Evolutionary conservation across 176 grass and related monocot species (phyloP).

Genomic region (Ananas comosus): DNA sequence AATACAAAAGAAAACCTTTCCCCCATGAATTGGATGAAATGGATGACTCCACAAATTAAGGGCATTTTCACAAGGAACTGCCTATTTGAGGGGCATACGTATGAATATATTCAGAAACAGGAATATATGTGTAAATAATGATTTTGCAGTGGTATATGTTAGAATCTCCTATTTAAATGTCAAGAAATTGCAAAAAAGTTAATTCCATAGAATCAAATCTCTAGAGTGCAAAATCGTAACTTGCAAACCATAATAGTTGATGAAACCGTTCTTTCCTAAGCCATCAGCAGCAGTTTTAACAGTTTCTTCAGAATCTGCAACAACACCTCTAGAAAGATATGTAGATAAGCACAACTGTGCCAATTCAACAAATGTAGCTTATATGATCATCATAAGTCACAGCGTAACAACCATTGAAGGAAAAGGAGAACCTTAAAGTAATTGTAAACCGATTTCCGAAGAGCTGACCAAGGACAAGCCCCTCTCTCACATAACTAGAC

Average conservation of each 20-base stretch:
- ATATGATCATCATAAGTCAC: background rate
- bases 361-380: background rate
- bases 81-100: too few relatives aligned
- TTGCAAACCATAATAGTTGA: constrained; percentile 98
- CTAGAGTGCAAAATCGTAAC: constrained; percentile 19
- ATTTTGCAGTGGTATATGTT: too few relatives aligned
- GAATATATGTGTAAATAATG: too few relatives aligned
- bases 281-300: constrained; percentile 65
- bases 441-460: constrained; percentile 85
- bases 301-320: constrained; percentile 66
- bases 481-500: constrained; percentile 84
- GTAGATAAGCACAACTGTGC: constrained; percentile 28
- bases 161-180: background rate
- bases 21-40: too few relatives aligned
- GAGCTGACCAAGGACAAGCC: constrained; percentile 89
- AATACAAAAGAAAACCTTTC: too few relatives aligned
- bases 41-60: too few relatives aligned
- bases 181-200: background rate
- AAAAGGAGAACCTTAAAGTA: constrained; percentile 61
- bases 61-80: too few relatives aligned
- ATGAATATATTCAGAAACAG: too few relatives aligned
- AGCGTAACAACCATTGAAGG: background rate
- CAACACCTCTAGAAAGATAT: constrained; percentile 46
- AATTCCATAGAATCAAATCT: background rate
- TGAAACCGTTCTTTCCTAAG: constrained; percentile 78